These are phyloP conservation scores for Themeda triandra DNA, from an alignment of 176 grass and related monocot genomes.

Conservation along the genomic window DNA sequence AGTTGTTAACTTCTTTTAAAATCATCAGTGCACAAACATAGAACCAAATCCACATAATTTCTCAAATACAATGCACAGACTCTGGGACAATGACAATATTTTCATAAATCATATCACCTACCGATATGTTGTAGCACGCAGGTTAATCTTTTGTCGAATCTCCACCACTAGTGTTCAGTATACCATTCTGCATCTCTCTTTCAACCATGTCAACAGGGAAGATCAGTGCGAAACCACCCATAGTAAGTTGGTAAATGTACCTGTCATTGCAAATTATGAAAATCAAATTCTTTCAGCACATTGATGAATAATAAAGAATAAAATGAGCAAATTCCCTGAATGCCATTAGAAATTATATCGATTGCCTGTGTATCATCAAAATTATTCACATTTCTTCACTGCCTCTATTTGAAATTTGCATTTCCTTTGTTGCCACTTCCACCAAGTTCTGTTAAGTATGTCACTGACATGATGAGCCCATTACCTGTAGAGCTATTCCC, in stretches of 20 bases:
- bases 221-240: slow-evolving; percentile 84
- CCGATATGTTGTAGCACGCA: slow-evolving; percentile 77
- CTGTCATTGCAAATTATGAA: slow-evolving; percentile 36
- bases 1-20: background rate
- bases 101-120: slow-evolving; percentile 7
- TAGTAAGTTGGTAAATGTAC: slow-evolving; percentile 92
- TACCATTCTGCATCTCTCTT: slow-evolving; percentile 29
- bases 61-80: background rate
- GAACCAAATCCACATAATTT: background rate
- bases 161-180: slow-evolving; percentile 25
- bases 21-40: background rate
- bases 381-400: background rate
- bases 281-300: background rate
- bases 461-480: background rate
- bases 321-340: background rate
- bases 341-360: background rate
- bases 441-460: background rate
- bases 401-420: background rate
- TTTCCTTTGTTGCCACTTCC: background rate
- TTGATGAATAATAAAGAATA: background rate
- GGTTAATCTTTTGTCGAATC: slow-evolving; percentile 86
- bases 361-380: background rate
- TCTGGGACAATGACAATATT: background rate
- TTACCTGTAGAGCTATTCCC: background rate
- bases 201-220: slow-evolving; percentile 73